Conservation (phyloP, 192 early-diverging fungal genomes). For the Gigaspora rosea region DNA sequence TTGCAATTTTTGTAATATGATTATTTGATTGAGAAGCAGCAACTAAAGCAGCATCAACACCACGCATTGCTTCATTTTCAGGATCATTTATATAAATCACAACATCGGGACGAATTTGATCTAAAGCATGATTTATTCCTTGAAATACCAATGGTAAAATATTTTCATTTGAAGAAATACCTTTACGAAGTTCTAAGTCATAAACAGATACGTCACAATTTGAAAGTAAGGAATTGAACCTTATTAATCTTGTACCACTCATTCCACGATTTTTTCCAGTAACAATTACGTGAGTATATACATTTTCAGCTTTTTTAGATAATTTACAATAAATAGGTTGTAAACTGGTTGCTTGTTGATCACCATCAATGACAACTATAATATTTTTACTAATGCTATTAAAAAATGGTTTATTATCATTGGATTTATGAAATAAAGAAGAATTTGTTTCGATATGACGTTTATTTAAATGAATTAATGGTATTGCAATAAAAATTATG, state of each 20-base stretch:
- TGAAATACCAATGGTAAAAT: not conserved
- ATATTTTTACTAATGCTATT: not conserved
- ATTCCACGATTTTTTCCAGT: slow-evolving; percentile 18
- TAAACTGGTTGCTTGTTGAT: slow-evolving; percentile 14
- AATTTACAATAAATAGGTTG: slow-evolving; percentile 23
- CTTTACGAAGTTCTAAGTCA: slow-evolving; percentile 11
- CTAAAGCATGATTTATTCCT: slow-evolving; percentile 36
- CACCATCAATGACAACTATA: slow-evolving; percentile 14
- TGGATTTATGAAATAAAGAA: not conserved
- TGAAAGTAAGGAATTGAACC: not conserved
- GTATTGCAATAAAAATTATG: not conserved
- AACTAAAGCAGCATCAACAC: not conserved
- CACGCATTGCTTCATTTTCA: slow-evolving; percentile 14
- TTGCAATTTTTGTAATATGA: slow-evolving; percentile 42
- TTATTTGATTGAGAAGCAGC: slow-evolving; percentile 20
- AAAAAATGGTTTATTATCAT: not conserved
- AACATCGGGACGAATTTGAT: slow-evolving; percentile 42
- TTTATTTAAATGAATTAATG: not conserved
- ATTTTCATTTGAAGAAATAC: not conserved
- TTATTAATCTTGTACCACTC: not conserved
- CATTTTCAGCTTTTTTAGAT: not conserved
- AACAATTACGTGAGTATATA: slow-evolving; percentile 4
- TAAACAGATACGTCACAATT: slow-evolving; percentile 4
- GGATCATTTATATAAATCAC: slow-evolving; percentile 46
- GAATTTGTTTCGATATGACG: not conserved